Base-by-base conservation (phyloP, 306 rosid species). In the Lathyrus sativus region DNA sequence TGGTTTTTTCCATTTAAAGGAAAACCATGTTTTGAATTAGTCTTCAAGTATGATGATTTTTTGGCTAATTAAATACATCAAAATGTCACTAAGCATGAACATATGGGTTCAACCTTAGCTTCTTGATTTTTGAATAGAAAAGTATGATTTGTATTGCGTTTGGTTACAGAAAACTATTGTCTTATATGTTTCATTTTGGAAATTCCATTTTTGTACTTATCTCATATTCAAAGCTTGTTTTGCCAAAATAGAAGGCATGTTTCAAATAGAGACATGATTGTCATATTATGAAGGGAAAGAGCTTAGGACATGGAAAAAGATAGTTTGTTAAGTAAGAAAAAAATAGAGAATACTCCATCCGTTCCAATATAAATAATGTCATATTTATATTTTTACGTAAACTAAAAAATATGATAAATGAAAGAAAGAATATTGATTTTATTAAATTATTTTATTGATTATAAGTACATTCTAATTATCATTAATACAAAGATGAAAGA, bases 1-100 rank as follows among this genome's bases (percentile, higher is more conserved):
- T 67, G 67, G 62, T n/a, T 60, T n/a, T 89, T 89, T 68, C 92
- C 82, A 75, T 71, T 72, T 48, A 42, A 60, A 76, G 78, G 5
- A 70, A 26, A 74, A 45, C 24, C 79, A 73, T 59, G 59, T 44
- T 74, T 51, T 54, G 28, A 15, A 33, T 18, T 78, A 17, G 48
- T 70, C 33, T 60, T 65, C 44, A 64, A 9, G 39, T 42, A 26
- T 56, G 4, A 37, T 69, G 62, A 73, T 62, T 24, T 18, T 66
- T 63, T 72, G 4, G 65, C 65, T n/a, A 53, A 54, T 29, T n/a
- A 38, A 48, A 55, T 55, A 60, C 54, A 75, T 44, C 28, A 3
- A 57, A 57, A 65, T 71, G 29, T 11, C n/a, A 19, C 33, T 51
- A 43, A 41, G 46, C 46, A 39, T 43, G 56, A 39, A 0, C 7